Evolutionary conservation across 2,329 filamentous ascomycete genomes (phyloP).

Genomic region (Alternaria ethzedia): DNA sequence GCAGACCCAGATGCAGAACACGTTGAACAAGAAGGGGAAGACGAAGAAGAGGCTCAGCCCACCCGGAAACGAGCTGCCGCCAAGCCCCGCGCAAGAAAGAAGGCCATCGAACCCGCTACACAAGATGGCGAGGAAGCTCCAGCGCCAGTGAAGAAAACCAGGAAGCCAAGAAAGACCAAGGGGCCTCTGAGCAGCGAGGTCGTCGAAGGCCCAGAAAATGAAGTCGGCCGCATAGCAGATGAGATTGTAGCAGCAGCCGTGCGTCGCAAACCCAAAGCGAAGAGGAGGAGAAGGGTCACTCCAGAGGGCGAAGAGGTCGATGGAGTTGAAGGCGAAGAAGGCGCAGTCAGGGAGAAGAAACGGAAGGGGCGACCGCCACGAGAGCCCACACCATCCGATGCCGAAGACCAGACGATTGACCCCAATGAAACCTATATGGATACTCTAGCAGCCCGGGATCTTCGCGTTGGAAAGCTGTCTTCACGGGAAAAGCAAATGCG

Average conservation of each 20-base stretch:
- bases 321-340: slow-evolving; percentile 15
- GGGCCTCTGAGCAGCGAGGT: slow-evolving; percentile 11
- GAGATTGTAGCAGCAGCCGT: slow-evolving; percentile 11
- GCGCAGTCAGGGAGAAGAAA: slow-evolving; percentile 18
- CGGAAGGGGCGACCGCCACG: slow-evolving; percentile 36
- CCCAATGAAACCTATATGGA: slow-evolving; percentile 72
- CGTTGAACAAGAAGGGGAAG: slow-evolving; percentile 15
- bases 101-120: slow-evolving; percentile 9
- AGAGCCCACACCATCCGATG: slow-evolving; percentile 44
- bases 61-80: slow-evolving; percentile 14
- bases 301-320: slow-evolving; percentile 15
- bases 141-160: slow-evolving; percentile 31
- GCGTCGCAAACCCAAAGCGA: slow-evolving; percentile 26
- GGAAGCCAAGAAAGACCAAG: slow-evolving; percentile 38
- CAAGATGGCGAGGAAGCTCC: slow-evolving; percentile 19
- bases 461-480: slow-evolving; percentile 75
- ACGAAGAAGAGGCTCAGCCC: slow-evolving; percentile 18
- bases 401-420: slow-evolving; percentile 62
- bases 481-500: slow-evolving; percentile 75
- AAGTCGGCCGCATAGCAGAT: slow-evolving; percentile 14
- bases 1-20: slow-evolving; percentile 8
- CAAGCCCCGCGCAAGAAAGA: slow-evolving; percentile 29
- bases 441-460: slow-evolving; percentile 69
- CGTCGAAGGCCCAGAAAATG: slow-evolving; percentile 15
- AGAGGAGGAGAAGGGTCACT: slow-evolving; percentile 20